Evolutionary conservation across 2,329 filamentous ascomycete species (phyloP), one percentile per base, ranked within the genome.

Genomic region (Knufia petricola): DNA sequence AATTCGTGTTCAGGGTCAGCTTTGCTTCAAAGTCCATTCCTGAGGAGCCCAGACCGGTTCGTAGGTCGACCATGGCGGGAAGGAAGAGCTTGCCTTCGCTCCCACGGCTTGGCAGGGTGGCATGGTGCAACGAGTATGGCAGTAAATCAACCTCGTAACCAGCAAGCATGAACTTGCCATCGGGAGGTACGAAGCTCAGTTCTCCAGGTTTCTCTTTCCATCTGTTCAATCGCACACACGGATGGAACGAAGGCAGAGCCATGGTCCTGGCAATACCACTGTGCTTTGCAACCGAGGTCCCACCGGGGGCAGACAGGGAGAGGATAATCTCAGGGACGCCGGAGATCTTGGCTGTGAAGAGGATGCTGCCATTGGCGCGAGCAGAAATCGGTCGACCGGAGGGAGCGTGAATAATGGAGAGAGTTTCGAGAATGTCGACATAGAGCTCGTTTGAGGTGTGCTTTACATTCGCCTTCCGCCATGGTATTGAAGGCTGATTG

Each of bases 371-470:
- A 58, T 92, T 85, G 12, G 87, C 85, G 55, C 94, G 83, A 2
- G 92, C 90, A 6, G 87, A 82, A 19, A 98, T 74, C 1, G 90
- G 84, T 12, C 88, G 77, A 3, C 92, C 92, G 0, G 89, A 95
- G 0, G 92, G 92, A 0, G 92, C 88, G 36, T 96, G 76, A 0
- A 85, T 95, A 34, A 95, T 87, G 1, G 82, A 79, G 0, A 98
- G 73, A 1, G 86, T 87, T 69, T 98, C 92, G 52, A 98, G 81
- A 10, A 98, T 81, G 64, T 98, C 92, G 50, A 95, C 90, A 64
- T 96, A 96, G 57, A 98, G 75, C 66, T 98, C 92, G 66, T 96
- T 98, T 48, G 86, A 94, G 3, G 90, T 96, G 65, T 98, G 92
- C 13, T 89, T 78, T 46, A 98, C 92, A 60, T 95, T 95, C 32